Evolutionary conservation across 75 land plant species (phyloP).

Genomic region (Ceratopteris richardii): DNA sequence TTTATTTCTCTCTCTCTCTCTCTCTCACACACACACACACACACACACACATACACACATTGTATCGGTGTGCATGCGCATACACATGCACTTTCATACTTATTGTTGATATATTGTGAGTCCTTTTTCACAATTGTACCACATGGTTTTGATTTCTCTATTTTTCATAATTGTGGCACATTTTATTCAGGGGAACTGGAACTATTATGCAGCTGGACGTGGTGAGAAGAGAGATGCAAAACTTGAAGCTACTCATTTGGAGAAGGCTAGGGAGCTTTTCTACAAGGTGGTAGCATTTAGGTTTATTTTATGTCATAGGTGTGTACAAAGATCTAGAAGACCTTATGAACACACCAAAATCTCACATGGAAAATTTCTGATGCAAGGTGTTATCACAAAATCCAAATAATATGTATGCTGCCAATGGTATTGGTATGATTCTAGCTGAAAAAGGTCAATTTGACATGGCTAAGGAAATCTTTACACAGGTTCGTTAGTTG

Average conservation of each 20-base stretch:
- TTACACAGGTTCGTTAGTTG: constrained; percentile 57
- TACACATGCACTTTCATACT: no score
- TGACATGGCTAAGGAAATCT: constrained; percentile 90
- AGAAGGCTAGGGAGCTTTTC: constrained; percentile 82
- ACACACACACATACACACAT: no score
- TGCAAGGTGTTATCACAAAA: constrained; percentile 57
- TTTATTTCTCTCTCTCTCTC: no score
- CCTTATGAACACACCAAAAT: no score
- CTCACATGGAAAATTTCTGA: background rate
- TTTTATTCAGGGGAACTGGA: constrained; percentile 79
- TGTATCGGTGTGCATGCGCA: no score
- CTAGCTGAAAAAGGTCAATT: constrained; percentile 92
- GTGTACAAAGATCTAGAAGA: no score
- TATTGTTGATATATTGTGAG: no score
- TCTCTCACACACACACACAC: no score
- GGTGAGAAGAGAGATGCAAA: constrained; percentile 77
- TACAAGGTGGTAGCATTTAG: constrained; percentile 37
- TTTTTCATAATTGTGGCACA: background rate
- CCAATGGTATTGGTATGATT: constrained; percentile 91
- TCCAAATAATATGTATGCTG: constrained; percentile 84
- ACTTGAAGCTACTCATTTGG: constrained; percentile 92
- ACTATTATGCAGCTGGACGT: constrained; percentile 83
- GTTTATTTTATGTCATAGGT: background rate
- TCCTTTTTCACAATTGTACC: no score
- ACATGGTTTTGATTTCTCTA: background rate